Base-by-base conservation (phyloP, 169 alveolate species). In the Haemoproteus tartakovskyi region DNA sequence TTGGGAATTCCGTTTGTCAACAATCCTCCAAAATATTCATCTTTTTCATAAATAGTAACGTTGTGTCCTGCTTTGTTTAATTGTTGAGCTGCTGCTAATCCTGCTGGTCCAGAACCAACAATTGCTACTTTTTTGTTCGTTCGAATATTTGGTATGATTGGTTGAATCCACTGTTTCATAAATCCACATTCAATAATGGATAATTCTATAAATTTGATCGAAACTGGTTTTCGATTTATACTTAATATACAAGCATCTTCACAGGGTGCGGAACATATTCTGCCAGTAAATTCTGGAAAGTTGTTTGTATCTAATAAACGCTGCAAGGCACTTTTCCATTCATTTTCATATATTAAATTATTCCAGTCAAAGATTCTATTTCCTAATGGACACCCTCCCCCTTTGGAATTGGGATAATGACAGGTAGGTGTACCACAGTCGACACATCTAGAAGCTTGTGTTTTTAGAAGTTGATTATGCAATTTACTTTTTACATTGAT, bases 381-480 rank as follows among this genome's bases (percentile, higher is more conserved):
- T 16, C 90, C 92, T 61, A 87, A 59, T 22, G 92, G 92, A 21
- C 92, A 87, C 11, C 92, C 92, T 21, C 92, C 90, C 1, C 90
- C 90, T n/a, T 82, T 79, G 12, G 82, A 61, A 33, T 84, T 81
- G 6, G 86, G 87, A 33, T 70, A 79, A 79, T 87, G 90, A 52
- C 92, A 87, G 24, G 85, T 80, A 5, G 92, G 92, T 2, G 89
- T 83, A 41, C 92, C 92, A 48, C 92, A 87, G 52, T 87, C 92
- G 54, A 83, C 83, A 74, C 92, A 87, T 43, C 92, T 56, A 6
- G 90, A 61, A 0, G 90, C 87, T 50, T 87, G 90, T 12, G 92
- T 87, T 78, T 79, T 80, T 27, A 86, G 52, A 37, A 57, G 33
- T 43, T 80, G 74, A 43, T 56, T 64, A 38, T 80, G 85, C 50